Evolutionary conservation across 2,329 filamentous ascomycete species (phyloP), one percentile per base, ranked within the genome.

Genomic region (Gaeumannomyces sp.): DNA sequence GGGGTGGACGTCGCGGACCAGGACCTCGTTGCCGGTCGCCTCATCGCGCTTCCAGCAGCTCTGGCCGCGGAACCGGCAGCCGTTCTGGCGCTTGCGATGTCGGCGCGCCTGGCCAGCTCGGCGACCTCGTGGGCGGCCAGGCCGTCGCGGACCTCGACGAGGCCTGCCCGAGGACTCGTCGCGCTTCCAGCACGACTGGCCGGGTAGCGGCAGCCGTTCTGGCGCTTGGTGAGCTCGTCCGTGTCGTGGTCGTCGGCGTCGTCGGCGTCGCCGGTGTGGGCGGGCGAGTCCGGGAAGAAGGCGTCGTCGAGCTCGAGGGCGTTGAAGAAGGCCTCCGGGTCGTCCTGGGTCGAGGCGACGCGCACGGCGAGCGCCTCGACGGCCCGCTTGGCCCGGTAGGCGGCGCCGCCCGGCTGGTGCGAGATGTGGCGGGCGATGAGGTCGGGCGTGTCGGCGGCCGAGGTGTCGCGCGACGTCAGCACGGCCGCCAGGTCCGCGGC

Each of bases 41-140:
- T 63, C 68, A 63, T 71, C 68, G 57, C 71, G 71, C 68, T 70
- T 76, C 74, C 75, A 76, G 76, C 76, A 78, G 11, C 71, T 66
- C 68, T 74, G 69, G 58, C 76, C 74, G 45, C 69, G 69, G 53
- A 67, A 68, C 28, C 65, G 66, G 53, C 66, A 69, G 14, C 35
- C 35, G 62, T 45, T 50, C 62, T 59, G 62, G n/a, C 62, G 29
- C 68, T 68, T 67, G 67, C 67, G 65, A 69, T 38, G 35, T 38
- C 35, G 35, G 35, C 35, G 35, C 35, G 35, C 10, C 14, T n/a
- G 27, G 28, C 38, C 29, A 63, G 56, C n/a, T 19, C 11, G 56
- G 14, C 19, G 35, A 28, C 25, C 56, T 25, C 60, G 31, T 29
- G 16, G 10, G 33, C 58, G 25, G 64, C 64, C 28, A 19, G 27